Evolutionary conservation across 2,329 filamentous ascomycete species (phyloP).

Genomic region (Sporothrix schenckii): DNA sequence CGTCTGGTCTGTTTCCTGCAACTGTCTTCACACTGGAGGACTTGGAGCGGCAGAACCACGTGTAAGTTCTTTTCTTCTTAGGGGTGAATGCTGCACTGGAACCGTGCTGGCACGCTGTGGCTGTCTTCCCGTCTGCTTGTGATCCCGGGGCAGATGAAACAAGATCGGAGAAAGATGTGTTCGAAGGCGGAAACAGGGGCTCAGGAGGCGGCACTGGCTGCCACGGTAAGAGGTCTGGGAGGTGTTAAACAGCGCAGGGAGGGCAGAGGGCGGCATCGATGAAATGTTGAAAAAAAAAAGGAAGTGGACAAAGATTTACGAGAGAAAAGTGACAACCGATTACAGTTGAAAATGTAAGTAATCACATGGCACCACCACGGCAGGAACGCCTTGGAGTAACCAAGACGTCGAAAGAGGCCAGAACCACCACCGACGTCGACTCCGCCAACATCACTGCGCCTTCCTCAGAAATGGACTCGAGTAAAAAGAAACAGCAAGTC

Average conservation of each 20-base stretch:
- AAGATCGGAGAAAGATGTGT: constrained; percentile 26
- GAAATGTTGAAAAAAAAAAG: neutral
- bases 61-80: neutral
- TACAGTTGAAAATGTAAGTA: neutral
- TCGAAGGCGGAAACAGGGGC: constrained; percentile 31
- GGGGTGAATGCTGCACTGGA: neutral
- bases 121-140: neutral
- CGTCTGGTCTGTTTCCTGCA: constrained; percentile 9
- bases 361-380: neutral
- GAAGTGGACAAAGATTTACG: neutral
- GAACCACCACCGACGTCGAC: neutral
- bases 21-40: neutral
- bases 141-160: constrained; percentile 31
- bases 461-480: constrained; percentile 19
- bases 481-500: neutral
- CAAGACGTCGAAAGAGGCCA: neutral
- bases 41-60: neutral
- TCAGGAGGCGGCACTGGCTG: constrained; percentile 28
- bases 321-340: neutral
- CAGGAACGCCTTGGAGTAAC: constrained; percentile 17
- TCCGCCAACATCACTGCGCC: constrained; percentile 27
- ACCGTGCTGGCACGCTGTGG: neutral
- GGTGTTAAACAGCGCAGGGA: constrained; percentile 6
- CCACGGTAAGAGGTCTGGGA: neutral
- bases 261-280: neutral